phyloP scores from a whole-genome alignment of 331 rosid genomes.

The Rosa hybrid region DNA sequence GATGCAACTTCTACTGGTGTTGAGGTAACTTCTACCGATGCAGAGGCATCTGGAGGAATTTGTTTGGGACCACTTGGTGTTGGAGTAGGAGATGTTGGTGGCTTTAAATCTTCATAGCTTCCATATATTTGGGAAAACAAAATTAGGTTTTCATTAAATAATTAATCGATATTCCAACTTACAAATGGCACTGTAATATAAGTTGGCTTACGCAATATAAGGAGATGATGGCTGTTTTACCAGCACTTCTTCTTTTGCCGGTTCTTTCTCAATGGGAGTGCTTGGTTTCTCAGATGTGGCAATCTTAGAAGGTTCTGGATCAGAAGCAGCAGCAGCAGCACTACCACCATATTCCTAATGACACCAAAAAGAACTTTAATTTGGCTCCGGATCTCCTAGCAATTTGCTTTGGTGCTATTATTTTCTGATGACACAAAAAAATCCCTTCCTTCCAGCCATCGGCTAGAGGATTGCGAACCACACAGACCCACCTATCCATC shows the following conservation, averaged over 20 bases:
- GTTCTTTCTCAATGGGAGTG: conserved; percentile 35
- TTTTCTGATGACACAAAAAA: conserved; percentile 15
- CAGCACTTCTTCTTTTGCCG: conserved; percentile 37
- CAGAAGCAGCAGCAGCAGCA: conserved; percentile 24
- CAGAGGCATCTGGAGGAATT: conserved; percentile 22
- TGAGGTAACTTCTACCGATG: not conserved
- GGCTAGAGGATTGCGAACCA: not conserved
- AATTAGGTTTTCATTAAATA: conserved; percentile 13
- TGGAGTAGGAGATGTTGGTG: conserved; percentile 32
- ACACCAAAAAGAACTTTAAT: conserved; percentile 31
- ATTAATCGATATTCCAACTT: conserved; percentile 9
- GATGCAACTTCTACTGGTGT: conserved; percentile 26
- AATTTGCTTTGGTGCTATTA: not conserved
- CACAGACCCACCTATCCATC: conserved; percentile 7
- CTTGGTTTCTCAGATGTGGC: conserved; percentile 40
- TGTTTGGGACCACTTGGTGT: conserved; percentile 43
- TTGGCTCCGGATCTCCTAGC: not conserved
- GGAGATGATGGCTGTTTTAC: conserved; percentile 61
- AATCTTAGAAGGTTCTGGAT: conserved; percentile 38
- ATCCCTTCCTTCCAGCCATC: not conserved
- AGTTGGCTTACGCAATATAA: conserved; percentile 53
- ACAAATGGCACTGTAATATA: not conserved
- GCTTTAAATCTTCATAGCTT: conserved; percentile 43
- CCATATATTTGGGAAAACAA: not conserved
- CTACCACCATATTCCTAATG: conserved; percentile 49